A percentile compares a stretch with the other conserved stretches of the same genome.
phyloP scores from a whole-genome alignment of 768 basidiomycete species.

The Mycena latifolia region DNA sequence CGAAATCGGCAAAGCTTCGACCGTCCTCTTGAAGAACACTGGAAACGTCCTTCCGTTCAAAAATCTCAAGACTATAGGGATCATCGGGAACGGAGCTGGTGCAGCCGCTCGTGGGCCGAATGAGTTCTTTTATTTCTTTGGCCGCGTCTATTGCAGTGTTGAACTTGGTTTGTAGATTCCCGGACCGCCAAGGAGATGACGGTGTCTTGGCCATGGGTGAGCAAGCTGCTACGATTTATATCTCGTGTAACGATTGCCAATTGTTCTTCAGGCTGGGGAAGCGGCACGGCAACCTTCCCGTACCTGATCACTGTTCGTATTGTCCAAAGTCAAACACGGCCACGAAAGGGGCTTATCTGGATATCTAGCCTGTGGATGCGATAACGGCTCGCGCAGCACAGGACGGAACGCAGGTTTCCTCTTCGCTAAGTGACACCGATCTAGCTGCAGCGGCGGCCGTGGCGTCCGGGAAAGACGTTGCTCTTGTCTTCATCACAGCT shows the following conservation, averaged over 20 bases:
- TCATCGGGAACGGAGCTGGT: constrained; percentile 72
- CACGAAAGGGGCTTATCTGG: background rate
- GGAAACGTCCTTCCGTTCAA: constrained; percentile 28
- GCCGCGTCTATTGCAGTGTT: background rate
- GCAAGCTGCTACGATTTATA: constrained; percentile 43
- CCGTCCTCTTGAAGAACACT: constrained; percentile 61
- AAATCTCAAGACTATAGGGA: constrained; percentile 49
- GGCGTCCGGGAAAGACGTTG: constrained; percentile 60
- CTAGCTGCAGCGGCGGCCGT: constrained; percentile 55
- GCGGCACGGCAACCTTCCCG: constrained; percentile 63
- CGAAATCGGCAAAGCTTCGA: constrained; percentile 58
- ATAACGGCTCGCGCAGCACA: constrained; percentile 55
- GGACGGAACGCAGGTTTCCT: constrained; percentile 57
- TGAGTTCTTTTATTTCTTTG: constrained; percentile 46
- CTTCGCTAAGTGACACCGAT: constrained; percentile 63
- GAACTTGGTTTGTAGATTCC: constrained; percentile 43
- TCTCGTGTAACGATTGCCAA: too few species aligned
- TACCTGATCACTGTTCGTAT: constrained; percentile 60
- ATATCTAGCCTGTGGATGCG: constrained; percentile 54
- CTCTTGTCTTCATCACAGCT: constrained; percentile 66
- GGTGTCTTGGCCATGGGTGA: constrained; percentile 73
- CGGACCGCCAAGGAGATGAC: constrained; percentile 64
- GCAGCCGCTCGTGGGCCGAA: constrained; percentile 67
- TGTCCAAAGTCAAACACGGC: background rate
- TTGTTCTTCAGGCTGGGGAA: constrained; percentile 54